Percentiles rank a stretch among this genome's conserved stretches.
Evolutionary conservation across 2,329 filamentous ascomycete genomes (phyloP).

Genomic region (Beauveria brongniartii): DNA sequence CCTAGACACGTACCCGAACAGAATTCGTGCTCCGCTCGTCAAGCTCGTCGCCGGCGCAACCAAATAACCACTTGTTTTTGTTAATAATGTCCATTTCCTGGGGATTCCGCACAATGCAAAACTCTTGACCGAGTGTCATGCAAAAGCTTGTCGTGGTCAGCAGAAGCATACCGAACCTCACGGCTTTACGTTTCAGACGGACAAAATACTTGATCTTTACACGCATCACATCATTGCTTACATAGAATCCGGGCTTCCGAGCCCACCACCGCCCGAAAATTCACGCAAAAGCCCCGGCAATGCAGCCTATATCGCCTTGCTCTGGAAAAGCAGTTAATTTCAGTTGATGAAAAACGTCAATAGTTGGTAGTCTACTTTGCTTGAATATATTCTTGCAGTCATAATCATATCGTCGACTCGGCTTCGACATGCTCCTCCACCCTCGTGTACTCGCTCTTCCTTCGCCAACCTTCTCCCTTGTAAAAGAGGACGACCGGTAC

Average conservation of each 20-base stretch:
- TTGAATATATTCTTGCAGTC: too few relatives aligned
- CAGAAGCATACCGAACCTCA: not conserved
- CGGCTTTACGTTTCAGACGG: not conserved
- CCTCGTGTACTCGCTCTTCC: slow-evolving; percentile 5
- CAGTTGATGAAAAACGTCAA: not conserved
- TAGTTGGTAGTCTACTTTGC: too few relatives aligned
- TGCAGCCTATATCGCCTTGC: too few relatives aligned
- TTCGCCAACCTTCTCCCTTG: slow-evolving; percentile 40
- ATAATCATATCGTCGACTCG: not conserved
- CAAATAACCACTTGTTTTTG: slow-evolving; percentile 1
- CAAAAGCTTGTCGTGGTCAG: not conserved
- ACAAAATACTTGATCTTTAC: not conserved
- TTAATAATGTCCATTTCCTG: slow-evolving; percentile 7
- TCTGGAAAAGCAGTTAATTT: not conserved
- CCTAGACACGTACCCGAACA: not conserved
- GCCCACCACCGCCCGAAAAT: too few relatives aligned
- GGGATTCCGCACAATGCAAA: not conserved
- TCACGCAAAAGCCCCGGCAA: too few relatives aligned
- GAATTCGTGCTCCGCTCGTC: not conserved
- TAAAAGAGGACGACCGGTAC: slow-evolving; percentile 42
- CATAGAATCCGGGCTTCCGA: too few relatives aligned
- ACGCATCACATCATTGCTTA: not conserved
- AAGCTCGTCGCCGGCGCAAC: not conserved
- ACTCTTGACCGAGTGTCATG: not conserved
- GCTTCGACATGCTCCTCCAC: slow-evolving; percentile 6